phyloP scores from a whole-genome alignment of 2,329 filamentous ascomycete species.

The Beauveria caledonica region DNA sequence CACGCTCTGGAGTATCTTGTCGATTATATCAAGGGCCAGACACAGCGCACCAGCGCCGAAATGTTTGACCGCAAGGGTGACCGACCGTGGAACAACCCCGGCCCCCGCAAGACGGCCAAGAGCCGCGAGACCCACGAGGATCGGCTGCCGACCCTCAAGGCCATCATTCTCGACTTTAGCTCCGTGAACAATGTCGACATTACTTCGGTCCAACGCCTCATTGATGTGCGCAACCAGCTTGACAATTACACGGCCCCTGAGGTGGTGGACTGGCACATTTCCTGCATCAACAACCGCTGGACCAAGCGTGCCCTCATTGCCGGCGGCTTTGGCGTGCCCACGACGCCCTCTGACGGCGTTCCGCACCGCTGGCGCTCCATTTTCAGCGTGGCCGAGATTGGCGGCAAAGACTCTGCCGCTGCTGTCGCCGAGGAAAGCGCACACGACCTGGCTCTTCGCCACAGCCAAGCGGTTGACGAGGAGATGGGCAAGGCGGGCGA shows the following conservation, averaged over 20 bases:
- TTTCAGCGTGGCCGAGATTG: constrained; percentile 84
- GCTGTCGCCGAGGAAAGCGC: constrained; percentile 56
- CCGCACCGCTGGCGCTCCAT: constrained; percentile 83
- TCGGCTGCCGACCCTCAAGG: constrained; percentile 64
- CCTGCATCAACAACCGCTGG: constrained; percentile 90
- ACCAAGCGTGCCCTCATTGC: constrained; percentile 82
- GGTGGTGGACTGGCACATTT: constrained; percentile 88
- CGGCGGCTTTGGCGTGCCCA: constrained; percentile 82
- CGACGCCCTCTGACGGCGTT: constrained; percentile 32
- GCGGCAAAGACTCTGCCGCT: constrained; percentile 62
- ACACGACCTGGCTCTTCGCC: constrained; percentile 35
- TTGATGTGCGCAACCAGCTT: constrained; percentile 90
- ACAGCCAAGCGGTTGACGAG: constrained; percentile 21
- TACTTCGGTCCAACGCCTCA: constrained; percentile 84
- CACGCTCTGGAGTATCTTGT: constrained; percentile 43
- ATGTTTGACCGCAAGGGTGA: constrained; percentile 61
- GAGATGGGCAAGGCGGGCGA: constrained; percentile 27
- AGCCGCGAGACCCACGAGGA: constrained; percentile 22
- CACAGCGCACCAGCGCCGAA: constrained; percentile 66
- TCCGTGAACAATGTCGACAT: constrained; percentile 91
- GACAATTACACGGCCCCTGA: constrained; percentile 76
- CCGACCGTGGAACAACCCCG: constrained; percentile 91
- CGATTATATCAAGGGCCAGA: constrained; percentile 57
- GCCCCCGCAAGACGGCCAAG: constrained; percentile 46
- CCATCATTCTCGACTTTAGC: constrained; percentile 90